Conservation (phyloP, 768 basidiomycete species). For the Pisolithus marmoratus region DNA sequence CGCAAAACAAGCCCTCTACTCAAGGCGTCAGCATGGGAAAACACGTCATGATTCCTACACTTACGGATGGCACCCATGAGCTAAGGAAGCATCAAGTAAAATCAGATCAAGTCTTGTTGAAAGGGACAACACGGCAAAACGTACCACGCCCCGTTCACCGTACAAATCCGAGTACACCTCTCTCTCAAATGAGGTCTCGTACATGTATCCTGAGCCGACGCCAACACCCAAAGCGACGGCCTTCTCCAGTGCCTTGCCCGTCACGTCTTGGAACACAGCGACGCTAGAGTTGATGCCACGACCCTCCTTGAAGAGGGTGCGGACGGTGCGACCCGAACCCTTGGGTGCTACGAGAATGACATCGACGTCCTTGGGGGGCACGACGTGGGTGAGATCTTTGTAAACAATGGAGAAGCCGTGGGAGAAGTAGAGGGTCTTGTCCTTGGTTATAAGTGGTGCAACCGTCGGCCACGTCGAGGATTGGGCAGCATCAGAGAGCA, state of each 20-base stretch:
- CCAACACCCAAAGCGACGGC: conserved; percentile 92
- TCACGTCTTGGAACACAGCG: conserved; percentile 96
- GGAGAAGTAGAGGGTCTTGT: conserved; percentile 99
- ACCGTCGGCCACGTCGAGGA: conserved; percentile 89
- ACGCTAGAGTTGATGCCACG: conserved; percentile 95
- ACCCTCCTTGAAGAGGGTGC: conserved; percentile 99
- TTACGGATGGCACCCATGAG: conserved; percentile 95
- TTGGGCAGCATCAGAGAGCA: conserved; percentile 99
- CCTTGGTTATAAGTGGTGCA: conserved; percentile 95
- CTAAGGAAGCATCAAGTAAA: conserved; percentile 31
- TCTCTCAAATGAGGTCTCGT: conserved; percentile 99
- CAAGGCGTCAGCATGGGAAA: conserved; percentile 2
- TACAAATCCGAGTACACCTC: conserved; percentile 99
- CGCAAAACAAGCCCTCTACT: conserved; percentile 94
- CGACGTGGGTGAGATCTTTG: conserved; percentile 93
- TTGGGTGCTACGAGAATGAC: conserved; percentile 99
- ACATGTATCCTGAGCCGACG: conserved; percentile 95
- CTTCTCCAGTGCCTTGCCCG: conserved; percentile 96
- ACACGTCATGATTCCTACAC: conserved; percentile 20
- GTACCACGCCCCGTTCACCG: conserved; percentile 98
- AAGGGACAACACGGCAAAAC: conserved; percentile 30
- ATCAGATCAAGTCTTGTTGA: background rate
- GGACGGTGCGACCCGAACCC: conserved; percentile 97
- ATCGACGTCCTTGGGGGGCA: conserved; percentile 90
- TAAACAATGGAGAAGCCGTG: conserved; percentile 99